phyloP scores from a whole-genome alignment of 2,329 filamentous ascomycete genomes.

The Exophiala dermatitidis region DNA sequence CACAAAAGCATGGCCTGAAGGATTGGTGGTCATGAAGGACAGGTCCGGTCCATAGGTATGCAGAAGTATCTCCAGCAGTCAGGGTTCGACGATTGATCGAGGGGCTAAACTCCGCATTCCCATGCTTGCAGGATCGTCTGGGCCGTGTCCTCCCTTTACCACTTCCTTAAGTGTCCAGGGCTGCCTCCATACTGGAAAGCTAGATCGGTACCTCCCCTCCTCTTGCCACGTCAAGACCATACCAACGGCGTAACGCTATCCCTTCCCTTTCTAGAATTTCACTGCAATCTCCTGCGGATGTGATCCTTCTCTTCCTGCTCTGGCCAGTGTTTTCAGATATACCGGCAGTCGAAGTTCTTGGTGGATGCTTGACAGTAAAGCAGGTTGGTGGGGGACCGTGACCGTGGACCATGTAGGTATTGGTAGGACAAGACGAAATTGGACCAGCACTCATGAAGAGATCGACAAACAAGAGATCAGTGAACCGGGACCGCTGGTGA shows the following conservation, averaged over 20 bases:
- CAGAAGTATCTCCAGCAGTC: not conserved
- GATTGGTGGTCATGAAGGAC: not conserved
- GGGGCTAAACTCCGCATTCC: slow-evolving; percentile 1
- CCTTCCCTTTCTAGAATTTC: not conserved
- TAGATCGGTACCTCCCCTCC: not conserved
- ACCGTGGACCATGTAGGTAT: too few relatives aligned
- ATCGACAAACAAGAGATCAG: too few relatives aligned
- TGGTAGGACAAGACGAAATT: too few relatives aligned
- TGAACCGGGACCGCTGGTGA: too few relatives aligned
- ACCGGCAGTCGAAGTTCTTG: too few relatives aligned
- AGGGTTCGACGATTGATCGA: not conserved
- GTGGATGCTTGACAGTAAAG: too few relatives aligned
- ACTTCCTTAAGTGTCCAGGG: not conserved
- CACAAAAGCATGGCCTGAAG: not conserved
- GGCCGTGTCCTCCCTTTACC: slow-evolving; percentile 8
- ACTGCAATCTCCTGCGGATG: not conserved
- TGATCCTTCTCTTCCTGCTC: not conserved
- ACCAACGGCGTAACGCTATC: not conserved
- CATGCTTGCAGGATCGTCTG: slow-evolving; percentile 8
- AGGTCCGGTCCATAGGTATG: not conserved
- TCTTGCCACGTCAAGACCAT: not conserved
- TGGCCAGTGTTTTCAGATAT: too few relatives aligned
- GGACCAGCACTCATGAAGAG: too few relatives aligned
- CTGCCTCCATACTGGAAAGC: not conserved
- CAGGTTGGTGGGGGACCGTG: too few relatives aligned